Base-by-base conservation (phyloP, 441 rosid species). In the Brassica hybrid region DNA sequence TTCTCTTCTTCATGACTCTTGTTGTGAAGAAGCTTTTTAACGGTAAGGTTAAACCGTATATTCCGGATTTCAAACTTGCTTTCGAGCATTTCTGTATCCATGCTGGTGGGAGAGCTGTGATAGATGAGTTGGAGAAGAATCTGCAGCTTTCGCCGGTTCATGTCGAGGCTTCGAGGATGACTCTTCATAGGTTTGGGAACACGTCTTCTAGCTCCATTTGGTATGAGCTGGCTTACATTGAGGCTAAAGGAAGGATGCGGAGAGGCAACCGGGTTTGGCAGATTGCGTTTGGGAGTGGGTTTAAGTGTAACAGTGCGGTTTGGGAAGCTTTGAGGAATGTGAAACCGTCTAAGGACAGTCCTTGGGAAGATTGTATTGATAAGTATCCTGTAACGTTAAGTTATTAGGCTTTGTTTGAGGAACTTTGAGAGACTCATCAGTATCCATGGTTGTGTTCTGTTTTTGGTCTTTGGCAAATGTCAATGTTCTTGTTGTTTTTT, bases 181-280 rank as follows among this genome's bases (percentile, higher is more conserved):
- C 94, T 61, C 92, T 88, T 59, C 91, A 88, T 63, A 82, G 92
- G 4, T 89, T 91, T 17, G 94, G 92, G 66, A 91, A 91, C 67
- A 88, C 96, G 36, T 91, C 94, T 3, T 91, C 92, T 0, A 91
- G 96, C 77, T 91, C 96, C 18, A 91, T 91, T 13, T 91, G 94
- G 92, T 91, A 88, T 50, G 96, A 88, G 21, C 30, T 90, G 83
- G 88, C 87, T 10, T 88, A 88, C 21, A 85, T 79, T 0, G 92
- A 91, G 75, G 89, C 92, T 2, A 91, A 88, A 77, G 87, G 89
- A 27, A 86, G 92, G 81, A 87, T 89, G 86, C 25, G 85, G 5
- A 85, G 75, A 71, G 85, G 89, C 11, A 75, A 88, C 52, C 84
- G 85, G 0, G 93, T 87, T 48, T 87, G 94, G 93, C 93, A 91